Conservation (phyloP, 192 early-diverging fungal species). For the Backusella tuberculispora region DNA sequence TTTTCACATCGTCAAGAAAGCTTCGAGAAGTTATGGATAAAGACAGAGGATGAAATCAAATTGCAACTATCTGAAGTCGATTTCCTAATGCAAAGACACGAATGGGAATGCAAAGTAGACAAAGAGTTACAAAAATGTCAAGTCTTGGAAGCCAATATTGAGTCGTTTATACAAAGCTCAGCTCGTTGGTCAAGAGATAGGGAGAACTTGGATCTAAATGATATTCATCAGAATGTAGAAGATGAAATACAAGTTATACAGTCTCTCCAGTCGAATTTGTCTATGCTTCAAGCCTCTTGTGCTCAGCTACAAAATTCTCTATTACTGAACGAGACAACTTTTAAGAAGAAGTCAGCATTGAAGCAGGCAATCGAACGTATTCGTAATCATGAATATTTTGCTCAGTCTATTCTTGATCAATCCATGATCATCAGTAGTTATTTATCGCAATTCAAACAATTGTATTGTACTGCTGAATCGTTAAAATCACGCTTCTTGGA, state of each 20-base stretch:
- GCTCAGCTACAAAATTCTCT: background rate
- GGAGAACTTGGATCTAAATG: background rate
- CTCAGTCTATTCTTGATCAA: conserved; percentile 4
- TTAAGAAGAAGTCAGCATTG: background rate
- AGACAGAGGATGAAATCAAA: background rate
- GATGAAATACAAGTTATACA: background rate
- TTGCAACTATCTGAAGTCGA: background rate
- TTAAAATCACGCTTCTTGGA: background rate
- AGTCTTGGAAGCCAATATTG: background rate
- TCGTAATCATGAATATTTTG: background rate
- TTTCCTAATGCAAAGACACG: conserved; percentile 1
- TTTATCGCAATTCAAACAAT: background rate
- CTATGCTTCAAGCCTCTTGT: conserved; percentile 2
- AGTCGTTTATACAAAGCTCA: background rate
- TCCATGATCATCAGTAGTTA: background rate
- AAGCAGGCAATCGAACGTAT: background rate
- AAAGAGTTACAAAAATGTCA: background rate
- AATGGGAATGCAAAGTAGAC: background rate
- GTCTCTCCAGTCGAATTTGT: background rate
- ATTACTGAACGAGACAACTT: background rate
- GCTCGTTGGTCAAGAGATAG: conserved; percentile 6
- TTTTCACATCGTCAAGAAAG: background rate
- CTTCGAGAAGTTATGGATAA: background rate
- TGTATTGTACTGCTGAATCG: background rate
- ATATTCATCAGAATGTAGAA: background rate